Conservation (phyloP, 139 green algal genomes). For the Coelastrella sp. region DNA sequence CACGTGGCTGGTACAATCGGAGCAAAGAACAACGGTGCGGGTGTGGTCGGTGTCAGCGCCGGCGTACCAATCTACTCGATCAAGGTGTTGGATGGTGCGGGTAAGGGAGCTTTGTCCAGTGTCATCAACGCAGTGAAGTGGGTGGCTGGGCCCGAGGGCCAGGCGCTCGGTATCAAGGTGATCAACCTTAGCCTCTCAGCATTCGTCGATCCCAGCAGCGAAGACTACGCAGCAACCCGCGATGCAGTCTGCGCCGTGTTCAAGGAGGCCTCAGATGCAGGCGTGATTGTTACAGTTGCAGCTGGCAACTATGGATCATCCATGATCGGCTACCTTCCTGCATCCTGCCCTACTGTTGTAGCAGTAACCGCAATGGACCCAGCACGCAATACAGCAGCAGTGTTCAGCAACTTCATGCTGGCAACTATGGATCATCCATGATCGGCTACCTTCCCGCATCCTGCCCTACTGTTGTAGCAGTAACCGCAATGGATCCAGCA, state of each 20-base stretch:
- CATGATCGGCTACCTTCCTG: background rate
- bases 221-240: background rate
- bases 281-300: background rate
- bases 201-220: background rate
- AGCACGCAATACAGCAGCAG: background rate
- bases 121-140: constrained; percentile 4
- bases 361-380: background rate
- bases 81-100: constrained; percentile 5
- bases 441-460: background rate
- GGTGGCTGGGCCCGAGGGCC: background rate
- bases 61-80: constrained; percentile 8
- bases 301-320: background rate
- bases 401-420: constrained; percentile 14
- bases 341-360: background rate
- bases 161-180: background rate
- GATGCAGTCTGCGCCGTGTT: background rate
- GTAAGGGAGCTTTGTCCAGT: background rate
- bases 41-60: background rate
- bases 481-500: background rate
- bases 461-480: background rate
- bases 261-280: background rate
- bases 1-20: constrained; percentile 11
- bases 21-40: background rate
- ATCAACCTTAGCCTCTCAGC: constrained; percentile 2
- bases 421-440: background rate